These are phyloP conservation scores for Laetiporus sulphureus DNA, from an alignment of 1,284 basidiomycete genomes.

Conservation along the genomic window DNA sequence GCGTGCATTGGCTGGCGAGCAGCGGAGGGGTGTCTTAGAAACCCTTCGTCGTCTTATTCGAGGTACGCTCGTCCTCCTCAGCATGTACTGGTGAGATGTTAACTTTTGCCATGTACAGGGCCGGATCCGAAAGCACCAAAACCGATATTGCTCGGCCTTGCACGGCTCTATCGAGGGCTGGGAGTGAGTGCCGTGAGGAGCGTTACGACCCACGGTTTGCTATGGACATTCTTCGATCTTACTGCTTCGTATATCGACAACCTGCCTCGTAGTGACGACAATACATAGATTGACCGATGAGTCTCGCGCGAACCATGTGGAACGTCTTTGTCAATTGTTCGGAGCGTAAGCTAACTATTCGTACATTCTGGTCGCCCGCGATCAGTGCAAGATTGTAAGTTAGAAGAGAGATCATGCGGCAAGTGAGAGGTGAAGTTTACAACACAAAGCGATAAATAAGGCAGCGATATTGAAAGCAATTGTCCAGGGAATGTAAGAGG, in stretches of 20 bases:
- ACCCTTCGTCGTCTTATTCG: slow-evolving; percentile 74
- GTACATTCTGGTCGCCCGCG: too few relatives aligned
- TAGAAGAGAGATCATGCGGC: too few relatives aligned
- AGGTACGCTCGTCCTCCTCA: slow-evolving; percentile 35
- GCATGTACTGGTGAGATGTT: not conserved
- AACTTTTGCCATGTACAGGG: slow-evolving; percentile 34
- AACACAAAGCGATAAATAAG: too few relatives aligned
- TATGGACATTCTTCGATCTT: slow-evolving; percentile 81
- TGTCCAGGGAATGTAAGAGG: too few relatives aligned
- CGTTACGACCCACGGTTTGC: slow-evolving; percentile 75
- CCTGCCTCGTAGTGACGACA: too few relatives aligned
- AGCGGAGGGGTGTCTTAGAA: slow-evolving; percentile 59
- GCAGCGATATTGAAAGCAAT: too few relatives aligned
- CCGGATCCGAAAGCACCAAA: slow-evolving; percentile 69
- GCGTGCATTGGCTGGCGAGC: slow-evolving; percentile 74
- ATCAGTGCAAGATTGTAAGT: too few relatives aligned
- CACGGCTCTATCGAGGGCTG: slow-evolving; percentile 77
- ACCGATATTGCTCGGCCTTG: slow-evolving; percentile 61
- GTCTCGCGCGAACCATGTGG: too few relatives aligned
- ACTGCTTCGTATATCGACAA: slow-evolving; percentile 69
- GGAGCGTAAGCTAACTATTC: too few relatives aligned
- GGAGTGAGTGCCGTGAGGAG: slow-evolving; percentile 80
- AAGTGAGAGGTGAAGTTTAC: too few relatives aligned
- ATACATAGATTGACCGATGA: too few relatives aligned
- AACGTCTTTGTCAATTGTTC: too few relatives aligned